phyloP scores from a whole-genome alignment of 169 alveolate genomes.

The Eimeria tenella region DNA sequence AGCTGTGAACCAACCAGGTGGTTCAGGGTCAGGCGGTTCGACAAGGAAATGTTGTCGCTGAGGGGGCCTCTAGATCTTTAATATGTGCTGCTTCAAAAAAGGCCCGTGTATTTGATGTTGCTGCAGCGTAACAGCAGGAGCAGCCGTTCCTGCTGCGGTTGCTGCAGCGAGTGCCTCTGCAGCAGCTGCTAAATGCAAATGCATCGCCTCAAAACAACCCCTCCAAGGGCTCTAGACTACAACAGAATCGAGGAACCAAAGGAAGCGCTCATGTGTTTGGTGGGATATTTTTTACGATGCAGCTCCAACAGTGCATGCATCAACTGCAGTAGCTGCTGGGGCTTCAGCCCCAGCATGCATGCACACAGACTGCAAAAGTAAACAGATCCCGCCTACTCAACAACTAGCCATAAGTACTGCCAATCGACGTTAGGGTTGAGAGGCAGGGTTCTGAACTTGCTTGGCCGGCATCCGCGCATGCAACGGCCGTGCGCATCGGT shows the following conservation, averaged over 20 bases:
- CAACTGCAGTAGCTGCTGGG: background rate
- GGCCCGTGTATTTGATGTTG: background rate
- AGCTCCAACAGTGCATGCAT: background rate
- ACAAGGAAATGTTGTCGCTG: conserved; percentile 1
- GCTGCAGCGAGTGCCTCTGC: background rate
- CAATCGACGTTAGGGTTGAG: background rate
- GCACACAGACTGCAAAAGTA: no score
- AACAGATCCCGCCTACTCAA: no score
- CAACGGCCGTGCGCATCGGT: no score
- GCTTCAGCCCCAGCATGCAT: background rate
- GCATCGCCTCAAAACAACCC: no score
- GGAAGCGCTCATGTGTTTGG: no score
- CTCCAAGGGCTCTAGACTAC: no score
- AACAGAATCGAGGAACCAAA: no score
- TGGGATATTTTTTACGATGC: background rate
- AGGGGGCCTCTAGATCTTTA: background rate
- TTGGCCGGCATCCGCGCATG: no score
- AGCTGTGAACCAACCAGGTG: background rate
- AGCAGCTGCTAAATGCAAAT: background rate
- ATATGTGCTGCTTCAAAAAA: background rate
- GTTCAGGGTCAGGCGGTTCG: background rate
- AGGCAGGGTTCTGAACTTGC: background rate
- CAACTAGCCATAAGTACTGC: background rate
- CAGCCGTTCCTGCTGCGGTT: background rate
- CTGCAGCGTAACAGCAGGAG: background rate